phyloP scores from a whole-genome alignment of 2,329 filamentous ascomycete genomes.

The Dactylellina haptotyla region DNA sequence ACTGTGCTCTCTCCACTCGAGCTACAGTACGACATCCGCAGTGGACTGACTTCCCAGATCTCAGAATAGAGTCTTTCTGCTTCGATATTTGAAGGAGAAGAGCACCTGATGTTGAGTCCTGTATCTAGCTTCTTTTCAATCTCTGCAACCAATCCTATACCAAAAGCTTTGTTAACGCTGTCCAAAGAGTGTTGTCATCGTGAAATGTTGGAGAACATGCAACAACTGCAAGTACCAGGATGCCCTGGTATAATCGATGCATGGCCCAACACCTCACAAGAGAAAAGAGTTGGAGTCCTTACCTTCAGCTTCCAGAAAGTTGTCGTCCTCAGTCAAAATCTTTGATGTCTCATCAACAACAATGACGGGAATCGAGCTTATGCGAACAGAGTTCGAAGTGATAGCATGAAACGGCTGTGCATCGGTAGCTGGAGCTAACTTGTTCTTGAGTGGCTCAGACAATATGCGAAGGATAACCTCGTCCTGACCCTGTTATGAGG shows the following conservation, averaged over 20 bases:
- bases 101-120: conserved; percentile 6
- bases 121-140: conserved; percentile 18
- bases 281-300: conserved; percentile 4
- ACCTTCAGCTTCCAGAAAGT: conserved; percentile 21
- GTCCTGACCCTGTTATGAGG: conserved; percentile 34
- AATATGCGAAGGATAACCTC: conserved; percentile 43
- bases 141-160: neutral
- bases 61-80: conserved; percentile 45
- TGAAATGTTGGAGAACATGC: conserved; percentile 22
- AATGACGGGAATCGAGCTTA: conserved; percentile 49
- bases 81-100: conserved; percentile 28
- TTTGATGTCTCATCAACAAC: conserved; percentile 41
- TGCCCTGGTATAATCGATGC: neutral
- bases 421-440: neutral
- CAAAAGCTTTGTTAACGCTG: conserved; percentile 13
- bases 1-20: conserved; percentile 41
- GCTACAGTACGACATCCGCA: conserved; percentile 38
- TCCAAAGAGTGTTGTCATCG: conserved; percentile 14
- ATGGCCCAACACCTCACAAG: conserved; percentile 14
- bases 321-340: neutral
- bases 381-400: neutral
- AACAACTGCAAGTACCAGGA: neutral
- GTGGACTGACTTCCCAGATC: conserved; percentile 39
- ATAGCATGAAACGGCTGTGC: conserved; percentile 3
- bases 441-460: conserved; percentile 20